Evolutionary conservation across 139 green algal species (phyloP).

Genomic region (Closterium sp.): DNA sequence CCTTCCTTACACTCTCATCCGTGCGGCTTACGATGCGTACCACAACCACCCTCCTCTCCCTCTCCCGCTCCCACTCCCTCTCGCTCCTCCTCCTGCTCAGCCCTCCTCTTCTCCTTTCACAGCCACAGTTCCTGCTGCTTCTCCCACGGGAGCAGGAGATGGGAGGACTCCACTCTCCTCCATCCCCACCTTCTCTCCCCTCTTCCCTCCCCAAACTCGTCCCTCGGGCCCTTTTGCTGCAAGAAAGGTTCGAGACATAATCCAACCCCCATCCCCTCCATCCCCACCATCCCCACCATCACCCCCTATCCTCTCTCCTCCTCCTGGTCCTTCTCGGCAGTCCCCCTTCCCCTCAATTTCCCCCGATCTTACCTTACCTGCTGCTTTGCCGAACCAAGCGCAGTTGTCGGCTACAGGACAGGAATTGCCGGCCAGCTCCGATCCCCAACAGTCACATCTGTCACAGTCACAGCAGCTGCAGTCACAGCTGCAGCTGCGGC

Average conservation of each 20-base stretch:
- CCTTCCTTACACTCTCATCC: constrained; percentile 31
- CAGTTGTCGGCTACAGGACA: neutral
- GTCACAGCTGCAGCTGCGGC: neutral
- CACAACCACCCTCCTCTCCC: constrained; percentile 24
- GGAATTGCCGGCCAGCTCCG: neutral
- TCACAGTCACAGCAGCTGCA: neutral
- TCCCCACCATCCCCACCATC: no score
- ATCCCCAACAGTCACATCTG: neutral
- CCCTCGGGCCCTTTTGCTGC: neutral
- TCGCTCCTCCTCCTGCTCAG: constrained; percentile 4
- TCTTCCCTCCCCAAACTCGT: neutral
- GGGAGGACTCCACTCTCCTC: neutral
- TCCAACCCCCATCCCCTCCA: neutral
- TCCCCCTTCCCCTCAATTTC: no score
- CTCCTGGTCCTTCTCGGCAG: no score
- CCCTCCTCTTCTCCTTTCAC: neutral
- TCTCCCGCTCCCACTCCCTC: constrained; percentile 22
- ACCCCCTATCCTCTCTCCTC: neutral
- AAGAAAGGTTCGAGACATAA: constrained; percentile 5
- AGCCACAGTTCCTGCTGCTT: neutral
- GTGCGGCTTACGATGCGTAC: constrained; percentile 20
- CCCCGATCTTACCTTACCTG: neutral
- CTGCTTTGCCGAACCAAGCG: neutral
- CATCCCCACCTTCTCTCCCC: neutral
- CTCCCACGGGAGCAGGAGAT: neutral